phyloP scores from a whole-genome alignment of 2,329 filamentous ascomycete genomes.

The Knufia petricola region DNA sequence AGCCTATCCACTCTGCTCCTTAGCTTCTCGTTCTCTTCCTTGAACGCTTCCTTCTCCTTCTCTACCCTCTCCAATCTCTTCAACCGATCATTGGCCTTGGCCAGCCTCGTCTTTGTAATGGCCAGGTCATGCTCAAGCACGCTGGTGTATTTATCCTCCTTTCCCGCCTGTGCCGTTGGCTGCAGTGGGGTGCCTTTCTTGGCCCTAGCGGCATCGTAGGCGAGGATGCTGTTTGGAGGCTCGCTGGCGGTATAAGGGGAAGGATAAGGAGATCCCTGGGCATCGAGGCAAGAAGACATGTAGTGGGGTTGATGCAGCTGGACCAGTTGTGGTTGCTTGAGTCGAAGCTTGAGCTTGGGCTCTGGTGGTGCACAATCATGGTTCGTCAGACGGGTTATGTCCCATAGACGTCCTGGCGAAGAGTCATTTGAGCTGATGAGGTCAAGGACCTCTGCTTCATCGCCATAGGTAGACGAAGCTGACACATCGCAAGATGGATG shows the following conservation, averaged over 20 bases:
- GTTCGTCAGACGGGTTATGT: too few species aligned
- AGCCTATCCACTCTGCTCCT: too few species aligned
- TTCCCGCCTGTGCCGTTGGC: background rate
- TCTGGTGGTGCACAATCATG: too few species aligned
- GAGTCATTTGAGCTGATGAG: too few species aligned
- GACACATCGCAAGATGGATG: too few species aligned
- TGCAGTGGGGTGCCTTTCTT: background rate
- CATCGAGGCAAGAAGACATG: background rate
- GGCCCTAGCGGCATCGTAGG: background rate
- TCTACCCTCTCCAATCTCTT: background rate
- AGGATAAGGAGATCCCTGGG: background rate
- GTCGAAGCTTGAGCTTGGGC: background rate
- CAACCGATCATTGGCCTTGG: background rate
- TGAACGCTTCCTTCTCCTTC: background rate
- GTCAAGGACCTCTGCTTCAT: too few species aligned
- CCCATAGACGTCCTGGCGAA: too few species aligned
- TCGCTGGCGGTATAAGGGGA: background rate
- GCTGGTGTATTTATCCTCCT: background rate
- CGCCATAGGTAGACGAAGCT: too few species aligned
- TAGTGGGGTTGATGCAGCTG: background rate
- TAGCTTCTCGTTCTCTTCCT: background rate
- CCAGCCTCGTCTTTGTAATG: background rate
- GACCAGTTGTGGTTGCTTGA: background rate
- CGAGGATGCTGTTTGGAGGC: background rate
- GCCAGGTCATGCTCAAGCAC: conserved; percentile 1